phyloP scores from a whole-genome alignment of 106 monocot genomes.

The Dendrobium officinale region DNA sequence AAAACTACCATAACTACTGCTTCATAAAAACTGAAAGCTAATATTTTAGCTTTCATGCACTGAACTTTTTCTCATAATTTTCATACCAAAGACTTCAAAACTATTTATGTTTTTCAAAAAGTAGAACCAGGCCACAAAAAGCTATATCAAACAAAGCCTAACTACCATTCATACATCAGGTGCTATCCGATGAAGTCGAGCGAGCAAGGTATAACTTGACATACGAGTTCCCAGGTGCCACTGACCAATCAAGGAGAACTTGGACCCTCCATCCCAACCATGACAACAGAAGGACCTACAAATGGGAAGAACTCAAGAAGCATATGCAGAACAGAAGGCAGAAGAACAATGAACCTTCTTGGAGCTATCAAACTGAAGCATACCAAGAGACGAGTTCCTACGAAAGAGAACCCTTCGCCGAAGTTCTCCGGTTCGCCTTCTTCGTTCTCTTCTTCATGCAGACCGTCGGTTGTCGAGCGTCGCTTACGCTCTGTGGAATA shows the following conservation, averaged over 20 bases:
- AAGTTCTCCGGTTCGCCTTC: constrained; percentile 46
- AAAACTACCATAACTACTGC: too few species aligned
- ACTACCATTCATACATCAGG: constrained; percentile 15
- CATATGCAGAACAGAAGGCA: constrained; percentile 23
- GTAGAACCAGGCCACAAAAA: too few species aligned
- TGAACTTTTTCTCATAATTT: too few species aligned
- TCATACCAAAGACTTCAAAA: too few species aligned
- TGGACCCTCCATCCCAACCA: constrained; percentile 17
- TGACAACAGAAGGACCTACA: constrained; percentile 27
- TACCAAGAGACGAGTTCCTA: constrained; percentile 8
- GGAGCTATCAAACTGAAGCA: constrained; percentile 11
- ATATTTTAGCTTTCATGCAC: too few species aligned
- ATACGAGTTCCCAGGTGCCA: constrained; percentile 15
- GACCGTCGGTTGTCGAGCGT: constrained; percentile 27
- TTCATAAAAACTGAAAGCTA: too few species aligned
- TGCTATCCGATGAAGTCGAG: constrained; percentile 53
- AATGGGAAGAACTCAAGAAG: constrained; percentile 48
- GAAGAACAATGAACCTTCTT: constrained; percentile 6
- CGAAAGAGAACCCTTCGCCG: constrained; percentile 35
- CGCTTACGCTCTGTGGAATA: constrained; percentile 34
- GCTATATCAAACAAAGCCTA: background rate
- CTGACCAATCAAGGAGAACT: constrained; percentile 8
- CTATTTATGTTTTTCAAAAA: too few species aligned
- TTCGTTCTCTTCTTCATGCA: constrained; percentile 44
- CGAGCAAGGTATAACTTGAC: constrained; percentile 45